phyloP scores from a whole-genome alignment of 2,329 filamentous ascomycete genomes.

The Claviceps pazoutovae region DNA sequence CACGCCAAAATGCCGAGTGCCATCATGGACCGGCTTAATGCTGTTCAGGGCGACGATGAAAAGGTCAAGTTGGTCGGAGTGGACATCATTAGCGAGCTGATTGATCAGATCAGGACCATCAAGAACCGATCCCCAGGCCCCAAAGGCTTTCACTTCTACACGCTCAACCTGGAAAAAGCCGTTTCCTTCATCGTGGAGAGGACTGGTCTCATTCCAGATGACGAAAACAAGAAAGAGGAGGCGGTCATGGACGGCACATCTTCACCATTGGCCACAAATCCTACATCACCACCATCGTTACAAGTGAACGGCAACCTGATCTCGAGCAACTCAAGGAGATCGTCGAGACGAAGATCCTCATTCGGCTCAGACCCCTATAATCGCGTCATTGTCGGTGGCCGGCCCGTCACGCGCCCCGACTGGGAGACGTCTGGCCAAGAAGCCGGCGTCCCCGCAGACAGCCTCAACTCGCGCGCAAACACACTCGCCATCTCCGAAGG shows the following conservation, averaged over 20 bases:
- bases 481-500: slow-evolving; percentile 91
- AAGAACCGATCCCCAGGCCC: slow-evolving; percentile 43
- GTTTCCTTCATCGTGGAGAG: slow-evolving; percentile 86
- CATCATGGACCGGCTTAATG: slow-evolving; percentile 56
- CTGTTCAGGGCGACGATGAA: slow-evolving; percentile 66
- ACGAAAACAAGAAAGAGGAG: slow-evolving; percentile 34
- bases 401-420: slow-evolving; percentile 42
- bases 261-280: slow-evolving; percentile 2
- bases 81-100: slow-evolving; percentile 70
- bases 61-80: slow-evolving; percentile 68
- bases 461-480: slow-evolving; percentile 65
- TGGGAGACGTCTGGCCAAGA: slow-evolving; percentile 65
- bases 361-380: slow-evolving; percentile 79
- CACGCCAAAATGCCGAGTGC: slow-evolving; percentile 67
- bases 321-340: slow-evolving; percentile 19
- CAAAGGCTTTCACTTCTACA: slow-evolving; percentile 92
- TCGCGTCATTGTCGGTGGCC: slow-evolving; percentile 64
- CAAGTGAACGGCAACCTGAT: slow-evolving; percentile 35
- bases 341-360: slow-evolving; percentile 55
- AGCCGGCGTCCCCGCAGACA: slow-evolving; percentile 60
- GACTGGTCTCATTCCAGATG: slow-evolving; percentile 63
- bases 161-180: slow-evolving; percentile 88
- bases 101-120: slow-evolving; percentile 60
- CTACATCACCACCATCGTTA: slow-evolving; percentile 15
- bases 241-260: slow-evolving; percentile 32